Conservation (phyloP, 2,329 filamentous ascomycete species). For the Pyricularia sp. region DNA sequence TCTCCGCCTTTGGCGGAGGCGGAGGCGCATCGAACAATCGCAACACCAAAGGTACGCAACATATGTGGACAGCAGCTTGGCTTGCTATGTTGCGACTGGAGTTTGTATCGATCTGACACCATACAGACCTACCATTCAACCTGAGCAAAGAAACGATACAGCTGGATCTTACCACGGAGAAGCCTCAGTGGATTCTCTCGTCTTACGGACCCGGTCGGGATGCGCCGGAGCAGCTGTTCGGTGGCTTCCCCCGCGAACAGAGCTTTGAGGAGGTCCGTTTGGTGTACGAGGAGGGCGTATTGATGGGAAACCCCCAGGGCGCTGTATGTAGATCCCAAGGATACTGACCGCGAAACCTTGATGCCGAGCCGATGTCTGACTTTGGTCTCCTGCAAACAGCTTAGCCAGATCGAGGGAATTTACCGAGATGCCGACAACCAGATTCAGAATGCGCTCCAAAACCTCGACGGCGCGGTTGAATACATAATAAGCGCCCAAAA, state of each 20-base stretch:
- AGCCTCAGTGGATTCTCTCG: conserved; percentile 76
- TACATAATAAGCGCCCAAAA: conserved; percentile 55
- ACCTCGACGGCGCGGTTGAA: conserved; percentile 58
- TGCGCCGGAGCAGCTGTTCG: conserved; percentile 72
- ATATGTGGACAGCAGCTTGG: background rate
- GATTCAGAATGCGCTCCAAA: conserved; percentile 55
- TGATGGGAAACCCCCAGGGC: conserved; percentile 44
- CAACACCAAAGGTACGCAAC: background rate
- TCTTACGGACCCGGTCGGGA: conserved; percentile 69
- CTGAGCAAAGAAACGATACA: conserved; percentile 48
- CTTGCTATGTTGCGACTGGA: conserved; percentile 13
- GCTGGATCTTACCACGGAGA: conserved; percentile 54
- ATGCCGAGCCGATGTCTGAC: background rate
- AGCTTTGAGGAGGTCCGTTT: conserved; percentile 80
- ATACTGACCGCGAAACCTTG: background rate
- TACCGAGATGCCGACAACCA: conserved; percentile 55
- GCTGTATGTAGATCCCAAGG: conserved; percentile 26
- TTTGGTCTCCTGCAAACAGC: conserved; percentile 22
- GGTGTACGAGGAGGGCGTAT: conserved; percentile 50
- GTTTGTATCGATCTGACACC: background rate
- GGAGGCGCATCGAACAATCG: conserved; percentile 1
- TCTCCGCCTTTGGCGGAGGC: conserved; percentile 28
- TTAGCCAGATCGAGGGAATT: conserved; percentile 46
- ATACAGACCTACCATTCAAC: conserved; percentile 26
- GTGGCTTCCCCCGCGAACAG: conserved; percentile 64